Base-by-base conservation (phyloP, 257 asterid genomes). In the Leptodermis oblonga region DNA sequence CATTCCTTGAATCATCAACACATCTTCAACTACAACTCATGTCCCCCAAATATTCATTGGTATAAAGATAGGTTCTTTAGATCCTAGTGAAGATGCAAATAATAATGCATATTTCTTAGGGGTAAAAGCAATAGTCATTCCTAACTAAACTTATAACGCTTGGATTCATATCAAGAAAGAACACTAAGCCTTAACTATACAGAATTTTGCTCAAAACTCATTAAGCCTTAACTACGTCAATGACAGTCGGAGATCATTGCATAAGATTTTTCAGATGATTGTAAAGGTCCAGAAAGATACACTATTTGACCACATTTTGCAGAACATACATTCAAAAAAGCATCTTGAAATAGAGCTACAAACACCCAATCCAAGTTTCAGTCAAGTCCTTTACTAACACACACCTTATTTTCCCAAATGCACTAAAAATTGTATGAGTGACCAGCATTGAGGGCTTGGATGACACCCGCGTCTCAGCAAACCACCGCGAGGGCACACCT, bases 401-500 rank as follows among this genome's bases (percentile, higher is more conserved):
- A 33, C 25, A 81, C 98, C 97, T 85, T 78, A 92, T 88, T 77
- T 87, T 82, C 80, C 99, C 97, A 78, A 94, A 80, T 18, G 86
- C 82, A 17, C 97, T 91, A 69, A 94, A 77, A 71, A 94, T 91
- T 56, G 97, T 89, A 69, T 94, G 97, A 65, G 93, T 82, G 63
- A 91, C 97, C 48, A 94, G 90, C 97, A 94, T 91, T 48, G 99
- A 94, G 66, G 99, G 99, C 77, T 91, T 94, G 60, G 97, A 87
- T 64, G 99, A 94, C 64, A 94, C 99, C 68, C 97, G 85, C 22
- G 95, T 83, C 80, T 94, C 99, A 45, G 99, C 96, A 73, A 91
- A 91, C 99, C 99, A 94, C 78, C 99, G 82, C 37, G 97, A 94
- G n/a, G 99, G 99, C 77, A 87, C 78, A 62, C 99, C 97, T 82